These are phyloP conservation scores for Aspergillus japonicus DNA, from an alignment of 2,329 filamentous ascomycete genomes.

Conservation along the genomic window DNA sequence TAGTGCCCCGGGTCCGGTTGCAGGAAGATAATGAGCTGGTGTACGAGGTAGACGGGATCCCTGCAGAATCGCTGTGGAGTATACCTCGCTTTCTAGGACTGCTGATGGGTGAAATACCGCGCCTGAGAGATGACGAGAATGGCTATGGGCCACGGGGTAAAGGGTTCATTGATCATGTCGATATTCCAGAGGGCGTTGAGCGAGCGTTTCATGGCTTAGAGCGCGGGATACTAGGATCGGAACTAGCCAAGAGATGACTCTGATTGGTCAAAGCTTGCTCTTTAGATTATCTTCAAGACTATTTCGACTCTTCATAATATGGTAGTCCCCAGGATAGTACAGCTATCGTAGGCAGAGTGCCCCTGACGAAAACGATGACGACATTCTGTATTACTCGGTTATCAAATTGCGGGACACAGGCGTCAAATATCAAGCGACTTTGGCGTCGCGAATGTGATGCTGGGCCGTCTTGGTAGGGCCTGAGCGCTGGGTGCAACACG, in stretches of 20 bases:
- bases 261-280: neutral
- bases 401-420: neutral
- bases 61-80: conserved; percentile 35
- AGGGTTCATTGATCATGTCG: conserved; percentile 47
- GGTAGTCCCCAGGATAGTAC: too few species aligned
- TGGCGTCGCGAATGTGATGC: neutral
- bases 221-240: neutral
- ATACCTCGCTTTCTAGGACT: conserved; percentile 43
- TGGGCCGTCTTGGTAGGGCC: neutral
- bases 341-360: too few species aligned
- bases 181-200: conserved; percentile 40
- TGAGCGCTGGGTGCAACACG: neutral
- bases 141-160: conserved; percentile 48
- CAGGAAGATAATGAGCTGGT: conserved; percentile 2
- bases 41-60: conserved; percentile 13
- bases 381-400: neutral
- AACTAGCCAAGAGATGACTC: conserved; percentile 2
- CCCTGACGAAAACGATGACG: neutral
- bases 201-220: conserved; percentile 30
- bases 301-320: neutral
- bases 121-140: conserved; percentile 43
- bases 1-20: conserved; percentile 20
- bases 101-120: conserved; percentile 46
- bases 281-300: neutral
- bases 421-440: neutral